Conservation (phyloP, 768 basidiomycete genomes). For the Tricholoma sp. region DNA sequence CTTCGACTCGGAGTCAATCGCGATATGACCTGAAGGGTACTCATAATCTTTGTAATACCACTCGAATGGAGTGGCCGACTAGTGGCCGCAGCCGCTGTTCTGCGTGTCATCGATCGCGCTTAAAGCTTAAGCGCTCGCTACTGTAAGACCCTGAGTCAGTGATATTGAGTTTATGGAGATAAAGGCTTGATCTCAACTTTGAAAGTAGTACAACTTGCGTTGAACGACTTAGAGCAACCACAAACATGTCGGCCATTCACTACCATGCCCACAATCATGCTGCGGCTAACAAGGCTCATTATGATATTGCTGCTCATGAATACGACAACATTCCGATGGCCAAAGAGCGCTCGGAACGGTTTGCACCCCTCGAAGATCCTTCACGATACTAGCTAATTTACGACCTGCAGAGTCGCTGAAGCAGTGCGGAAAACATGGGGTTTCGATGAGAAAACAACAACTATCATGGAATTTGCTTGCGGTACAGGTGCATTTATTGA, state of each 20-base stretch:
- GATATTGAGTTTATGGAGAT: too few species aligned
- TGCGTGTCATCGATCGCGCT: too few species aligned
- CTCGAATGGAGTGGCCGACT: too few species aligned
- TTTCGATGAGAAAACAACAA: slow-evolving; percentile 53
- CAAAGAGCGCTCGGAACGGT: slow-evolving; percentile 5
- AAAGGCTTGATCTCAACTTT: too few species aligned
- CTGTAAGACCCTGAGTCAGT: too few species aligned
- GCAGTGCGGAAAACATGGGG: slow-evolving; percentile 35
- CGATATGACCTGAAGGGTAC: too few species aligned
- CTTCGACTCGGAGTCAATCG: too few species aligned
- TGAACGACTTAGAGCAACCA: too few species aligned
- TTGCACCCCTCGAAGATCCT: neutral
- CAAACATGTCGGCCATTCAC: neutral
- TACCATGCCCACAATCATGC: neutral
- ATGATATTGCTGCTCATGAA: slow-evolving; percentile 8
- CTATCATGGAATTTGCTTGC: slow-evolving; percentile 73
- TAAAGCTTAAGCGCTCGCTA: too few species aligned
- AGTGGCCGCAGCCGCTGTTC: too few species aligned
- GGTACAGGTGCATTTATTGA: slow-evolving; percentile 49
- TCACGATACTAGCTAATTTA: neutral
- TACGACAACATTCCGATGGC: slow-evolving; percentile 13
- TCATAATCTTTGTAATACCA: too few species aligned
- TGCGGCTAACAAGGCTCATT: slow-evolving; percentile 14
- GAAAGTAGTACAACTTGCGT: too few species aligned
- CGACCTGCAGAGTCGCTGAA: slow-evolving; percentile 24